These are phyloP conservation scores for Saitozyma sp. DNA, from an alignment of 768 basidiomycete species.

Conservation along the genomic window DNA sequence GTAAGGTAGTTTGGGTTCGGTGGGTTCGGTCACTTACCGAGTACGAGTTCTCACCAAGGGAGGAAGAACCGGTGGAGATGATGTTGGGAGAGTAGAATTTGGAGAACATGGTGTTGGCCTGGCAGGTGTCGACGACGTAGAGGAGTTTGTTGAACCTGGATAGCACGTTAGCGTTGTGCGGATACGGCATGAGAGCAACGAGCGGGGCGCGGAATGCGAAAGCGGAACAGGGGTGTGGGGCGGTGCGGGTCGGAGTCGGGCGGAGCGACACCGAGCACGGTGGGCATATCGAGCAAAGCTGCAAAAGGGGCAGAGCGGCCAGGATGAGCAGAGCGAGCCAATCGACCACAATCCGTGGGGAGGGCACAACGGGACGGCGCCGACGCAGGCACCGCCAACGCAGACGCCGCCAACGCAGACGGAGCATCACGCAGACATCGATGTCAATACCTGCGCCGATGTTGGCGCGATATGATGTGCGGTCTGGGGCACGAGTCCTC, in stretches of 20 bases:
- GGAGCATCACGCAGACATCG: too few species aligned
- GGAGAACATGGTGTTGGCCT: constrained; percentile 92
- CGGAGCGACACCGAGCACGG: too few species aligned
- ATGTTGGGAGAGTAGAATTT: constrained; percentile 92
- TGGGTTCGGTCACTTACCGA: constrained; percentile 62
- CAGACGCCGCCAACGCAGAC: too few species aligned
- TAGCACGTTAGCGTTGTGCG: not conserved
- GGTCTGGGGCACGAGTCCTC: too few species aligned
- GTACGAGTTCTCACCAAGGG: constrained; percentile 84
- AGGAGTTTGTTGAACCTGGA: constrained; percentile 87
- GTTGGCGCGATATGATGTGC: too few species aligned
- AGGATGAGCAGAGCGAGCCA: too few species aligned
- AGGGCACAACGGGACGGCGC: too few species aligned
- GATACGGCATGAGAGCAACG: not conserved
- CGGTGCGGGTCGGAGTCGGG: not conserved
- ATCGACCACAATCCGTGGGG: too few species aligned
- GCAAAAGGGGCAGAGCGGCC: not conserved
- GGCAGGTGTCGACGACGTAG: constrained; percentile 98
- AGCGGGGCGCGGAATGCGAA: too few species aligned
- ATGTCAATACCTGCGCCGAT: too few species aligned
- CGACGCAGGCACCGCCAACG: too few species aligned
- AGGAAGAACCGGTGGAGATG: constrained; percentile 82
- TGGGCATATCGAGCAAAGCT: not conserved
- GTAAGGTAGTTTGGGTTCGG: not conserved
- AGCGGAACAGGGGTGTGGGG: not conserved